Base-by-base conservation (phyloP, 169 alveolate genomes). In the Babesia sp. region DNA sequence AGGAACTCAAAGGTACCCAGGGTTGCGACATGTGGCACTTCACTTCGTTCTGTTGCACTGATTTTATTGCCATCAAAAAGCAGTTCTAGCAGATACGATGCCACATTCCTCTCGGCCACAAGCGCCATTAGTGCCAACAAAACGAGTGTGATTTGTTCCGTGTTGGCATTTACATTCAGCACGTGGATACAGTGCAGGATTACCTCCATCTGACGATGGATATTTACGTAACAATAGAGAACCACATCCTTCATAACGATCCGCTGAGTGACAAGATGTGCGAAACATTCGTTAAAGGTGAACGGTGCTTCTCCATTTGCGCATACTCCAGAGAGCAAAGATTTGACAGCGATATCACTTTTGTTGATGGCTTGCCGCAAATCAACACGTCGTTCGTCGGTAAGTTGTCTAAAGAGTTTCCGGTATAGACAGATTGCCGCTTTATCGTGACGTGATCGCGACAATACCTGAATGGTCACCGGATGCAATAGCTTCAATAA, bases 231-330 rank as follows among this genome's bases (percentile, higher is more conserved):
- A 61, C 61, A 41, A 36, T 64, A 64, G 24, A 64, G 61, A 14
- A 64, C 74, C n/a, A 64, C 41, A 26, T 46, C 42, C 41, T 34
- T 5, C 39, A 64, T 36, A 6, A 39, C 34, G 3, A 64, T 36
- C 3, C 29, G 31, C 36, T 64, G 59, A 16, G 64, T 64, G 20
- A 64, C 74, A 33, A 64, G 39, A 5, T 64, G 74, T 37, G 74
- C 74, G n/a, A 64, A 64, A 36, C 60, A 64, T 42, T 64, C 74
- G 74, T 64, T 64, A 61, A 64, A 64, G 3, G 74, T 64, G 34
- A 64, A 50, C 46, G 74, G 74, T 1, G 48, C 74, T 24, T 20
- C 57, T 0, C 50, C 59, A 6, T 9, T 22, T 31, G 31, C 20
- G 26, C 63, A 46, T 18, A 64, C 36, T 20, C 63, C 63, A 26